Percentiles rank a stretch among this genome's conserved stretches.
Evolutionary conservation across 495 filamentous ascomycete genomes (phyloP).

Genomic region (Xylaria acuta): DNA sequence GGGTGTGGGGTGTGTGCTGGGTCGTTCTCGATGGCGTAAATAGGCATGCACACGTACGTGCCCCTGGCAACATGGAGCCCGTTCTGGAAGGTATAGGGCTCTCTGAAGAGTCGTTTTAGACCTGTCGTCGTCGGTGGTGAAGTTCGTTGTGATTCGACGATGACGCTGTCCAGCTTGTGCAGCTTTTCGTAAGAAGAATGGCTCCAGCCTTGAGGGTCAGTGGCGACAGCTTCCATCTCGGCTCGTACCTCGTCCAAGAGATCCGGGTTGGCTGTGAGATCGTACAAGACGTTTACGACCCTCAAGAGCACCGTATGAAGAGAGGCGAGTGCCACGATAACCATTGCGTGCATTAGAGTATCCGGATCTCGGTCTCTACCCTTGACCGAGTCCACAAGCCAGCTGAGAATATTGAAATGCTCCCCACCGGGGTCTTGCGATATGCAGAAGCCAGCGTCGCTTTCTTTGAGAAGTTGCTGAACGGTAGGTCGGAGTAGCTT

Average conservation of each 20-base stretch:
- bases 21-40: constrained; percentile 32
- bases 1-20: neutral
- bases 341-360: neutral
- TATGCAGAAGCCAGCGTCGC: neutral
- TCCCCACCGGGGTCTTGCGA: neutral
- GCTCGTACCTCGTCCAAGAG: neutral
- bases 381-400: constrained; percentile 18
- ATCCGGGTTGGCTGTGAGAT: neutral
- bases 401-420: constrained; percentile 2
- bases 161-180: constrained; percentile 22
- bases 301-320: constrained; percentile 19
- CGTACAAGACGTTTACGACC: constrained; percentile 21
- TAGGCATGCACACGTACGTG: constrained; percentile 25
- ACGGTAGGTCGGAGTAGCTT: neutral
- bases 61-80: constrained; percentile 25
- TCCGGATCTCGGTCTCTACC: constrained; percentile 11
- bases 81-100: neutral
- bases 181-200: neutral
- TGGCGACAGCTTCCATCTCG: neutral
- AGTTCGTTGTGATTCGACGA: constrained; percentile 21
- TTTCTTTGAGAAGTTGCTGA: neutral
- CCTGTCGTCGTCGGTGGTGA: constrained; percentile 16
- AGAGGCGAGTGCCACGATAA: constrained; percentile 11
- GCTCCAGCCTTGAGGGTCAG: neutral
- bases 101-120: constrained; percentile 12